Evolutionary conservation across 768 basidiomycete species (phyloP).

Genomic region (Suillus americanus): DNA sequence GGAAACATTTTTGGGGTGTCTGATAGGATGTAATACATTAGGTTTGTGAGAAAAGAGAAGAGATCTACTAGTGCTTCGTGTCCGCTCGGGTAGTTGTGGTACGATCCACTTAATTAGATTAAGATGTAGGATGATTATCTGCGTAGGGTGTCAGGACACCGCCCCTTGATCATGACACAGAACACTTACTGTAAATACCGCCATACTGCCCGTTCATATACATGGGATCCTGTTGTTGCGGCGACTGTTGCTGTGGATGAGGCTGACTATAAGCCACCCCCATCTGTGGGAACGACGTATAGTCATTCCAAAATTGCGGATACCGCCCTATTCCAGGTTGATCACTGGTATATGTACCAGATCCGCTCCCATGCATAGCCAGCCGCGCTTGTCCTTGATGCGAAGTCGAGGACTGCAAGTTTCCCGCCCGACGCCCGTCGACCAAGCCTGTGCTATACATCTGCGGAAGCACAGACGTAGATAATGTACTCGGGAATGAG

Average conservation of each 20-base stretch:
- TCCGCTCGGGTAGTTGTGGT: background rate
- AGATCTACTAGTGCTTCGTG: background rate
- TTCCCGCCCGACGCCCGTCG: conserved; percentile 42
- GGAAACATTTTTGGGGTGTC: background rate
- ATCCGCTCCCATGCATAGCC: conserved; percentile 14
- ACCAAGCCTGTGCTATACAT: conserved; percentile 73
- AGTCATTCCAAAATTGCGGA: conserved; percentile 58
- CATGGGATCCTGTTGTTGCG: conserved; percentile 18
- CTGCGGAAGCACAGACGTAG: conserved; percentile 74
- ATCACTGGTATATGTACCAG: conserved; percentile 18
- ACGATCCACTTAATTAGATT: conserved; percentile 1
- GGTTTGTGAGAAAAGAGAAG: background rate
- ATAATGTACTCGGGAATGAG: conserved; percentile 48
- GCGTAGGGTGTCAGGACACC: background rate
- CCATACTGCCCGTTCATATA: conserved; percentile 26
- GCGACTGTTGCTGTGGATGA: conserved; percentile 8
- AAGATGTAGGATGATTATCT: conserved; percentile 9
- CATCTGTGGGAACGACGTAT: conserved; percentile 50
- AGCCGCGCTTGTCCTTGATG: conserved; percentile 20
- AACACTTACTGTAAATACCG: conserved; percentile 28
- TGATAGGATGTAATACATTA: conserved; percentile 2
- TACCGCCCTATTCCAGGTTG: conserved; percentile 33
- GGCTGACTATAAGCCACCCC: conserved; percentile 38
- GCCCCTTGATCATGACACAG: background rate
- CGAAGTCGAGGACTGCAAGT: conserved; percentile 11